phyloP scores from a whole-genome alignment of 225 moss, liverwort and hornwort genomes.

The Sphagnum tenellum region DNA sequence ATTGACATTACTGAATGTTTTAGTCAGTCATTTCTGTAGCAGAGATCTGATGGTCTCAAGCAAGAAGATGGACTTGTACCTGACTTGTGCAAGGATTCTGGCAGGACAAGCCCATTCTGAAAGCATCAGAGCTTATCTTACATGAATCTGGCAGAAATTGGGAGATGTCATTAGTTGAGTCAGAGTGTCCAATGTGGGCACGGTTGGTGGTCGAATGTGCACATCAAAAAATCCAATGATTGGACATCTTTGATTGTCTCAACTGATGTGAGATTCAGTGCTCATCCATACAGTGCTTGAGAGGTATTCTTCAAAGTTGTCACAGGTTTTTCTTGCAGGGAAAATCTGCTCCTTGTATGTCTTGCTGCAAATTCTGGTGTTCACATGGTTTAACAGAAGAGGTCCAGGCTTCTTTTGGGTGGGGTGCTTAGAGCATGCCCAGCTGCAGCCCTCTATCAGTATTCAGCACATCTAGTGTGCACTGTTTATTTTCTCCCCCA shows the following conservation, averaged over 20 bases:
- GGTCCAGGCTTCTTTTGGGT: constrained; percentile 70
- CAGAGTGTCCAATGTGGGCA: constrained; percentile 65
- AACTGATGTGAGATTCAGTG: constrained; percentile 81
- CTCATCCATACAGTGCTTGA: constrained; percentile 70
- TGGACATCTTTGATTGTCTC: constrained; percentile 61
- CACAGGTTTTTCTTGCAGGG: constrained; percentile 60
- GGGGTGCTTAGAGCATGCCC: constrained; percentile 69
- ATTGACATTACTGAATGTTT: too few species aligned
- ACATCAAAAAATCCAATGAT: constrained; percentile 69
- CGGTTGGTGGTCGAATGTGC: constrained; percentile 77
- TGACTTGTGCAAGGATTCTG: constrained; percentile 4
- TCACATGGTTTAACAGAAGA: constrained; percentile 87
- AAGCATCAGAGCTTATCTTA: constrained; percentile 67
- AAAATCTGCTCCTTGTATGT: constrained; percentile 78
- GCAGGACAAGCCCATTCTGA: constrained; percentile 16
- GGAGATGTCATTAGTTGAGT: constrained; percentile 48
- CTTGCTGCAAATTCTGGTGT: constrained; percentile 92
- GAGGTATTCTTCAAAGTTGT: constrained; percentile 86
- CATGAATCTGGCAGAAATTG: constrained; percentile 35
- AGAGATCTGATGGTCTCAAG: too few species aligned
- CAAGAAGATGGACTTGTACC: too few species aligned
- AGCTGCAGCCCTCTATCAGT: too few species aligned
- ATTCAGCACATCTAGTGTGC: too few species aligned
- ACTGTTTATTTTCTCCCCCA: too few species aligned
- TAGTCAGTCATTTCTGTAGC: too few species aligned